phyloP scores from a whole-genome alignment of 345 rosid species.

The Cochlearia excelsa region DNA sequence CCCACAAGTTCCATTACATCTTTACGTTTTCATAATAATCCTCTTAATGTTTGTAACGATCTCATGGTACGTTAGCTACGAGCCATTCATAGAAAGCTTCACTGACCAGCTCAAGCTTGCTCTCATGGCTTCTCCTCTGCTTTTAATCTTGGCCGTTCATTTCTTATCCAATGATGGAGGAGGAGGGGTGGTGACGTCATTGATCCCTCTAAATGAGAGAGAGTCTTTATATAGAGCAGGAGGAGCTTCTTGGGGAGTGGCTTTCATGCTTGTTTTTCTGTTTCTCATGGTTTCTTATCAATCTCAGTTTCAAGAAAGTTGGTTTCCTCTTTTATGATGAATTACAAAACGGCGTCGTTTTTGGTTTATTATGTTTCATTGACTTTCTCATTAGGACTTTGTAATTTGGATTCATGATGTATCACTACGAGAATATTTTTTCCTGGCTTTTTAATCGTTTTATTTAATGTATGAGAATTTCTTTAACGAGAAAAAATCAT shows the following conservation, averaged over 20 bases:
- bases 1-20: slow-evolving; percentile 45
- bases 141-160: slow-evolving; percentile 44
- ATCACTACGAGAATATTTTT: too few relatives aligned
- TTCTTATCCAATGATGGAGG: slow-evolving; percentile 43
- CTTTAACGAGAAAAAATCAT: too few relatives aligned
- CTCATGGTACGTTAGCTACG: slow-evolving; percentile 54
- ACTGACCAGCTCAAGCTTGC: slow-evolving; percentile 49
- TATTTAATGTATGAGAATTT: too few relatives aligned
- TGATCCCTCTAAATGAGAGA: slow-evolving; percentile 39
- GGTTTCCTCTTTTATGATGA: slow-evolving; percentile 46
- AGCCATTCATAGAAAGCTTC: slow-evolving; percentile 45
- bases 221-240: slow-evolving; percentile 52
- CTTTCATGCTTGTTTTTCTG: slow-evolving; percentile 48
- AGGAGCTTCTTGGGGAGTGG: slow-evolving; percentile 60
- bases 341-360: slow-evolving; percentile 5
- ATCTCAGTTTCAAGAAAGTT: slow-evolving; percentile 53
- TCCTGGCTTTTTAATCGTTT: too few relatives aligned
- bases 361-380: not conserved
- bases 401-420: too few relatives aligned
- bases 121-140: slow-evolving; percentile 44
- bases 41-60: slow-evolving; percentile 42
- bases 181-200: slow-evolving; percentile 29
- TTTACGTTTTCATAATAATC: slow-evolving; percentile 45
- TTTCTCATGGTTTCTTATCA: slow-evolving; percentile 55
- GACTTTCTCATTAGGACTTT: not conserved